Conservation (phyloP, 495 filamentous ascomycete genomes). For the Staphylotrichum tortipilum region DNA sequence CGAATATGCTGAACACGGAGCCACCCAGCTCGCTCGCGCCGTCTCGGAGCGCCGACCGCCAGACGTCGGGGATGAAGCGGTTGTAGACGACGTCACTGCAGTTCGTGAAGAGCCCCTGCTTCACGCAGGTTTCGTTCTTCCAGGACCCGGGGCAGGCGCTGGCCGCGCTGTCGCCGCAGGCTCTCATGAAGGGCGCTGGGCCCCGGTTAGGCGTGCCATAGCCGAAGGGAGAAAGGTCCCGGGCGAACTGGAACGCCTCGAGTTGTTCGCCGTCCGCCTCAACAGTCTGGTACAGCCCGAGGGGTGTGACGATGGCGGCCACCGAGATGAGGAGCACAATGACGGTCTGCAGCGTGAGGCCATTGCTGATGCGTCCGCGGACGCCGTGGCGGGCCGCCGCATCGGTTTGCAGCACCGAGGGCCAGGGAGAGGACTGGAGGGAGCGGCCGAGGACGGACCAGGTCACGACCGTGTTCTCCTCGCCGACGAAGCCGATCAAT, state of each 20-base stretch:
- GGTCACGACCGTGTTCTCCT: not conserved
- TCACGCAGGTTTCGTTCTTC: not conserved
- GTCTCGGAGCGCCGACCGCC: conserved; percentile 16
- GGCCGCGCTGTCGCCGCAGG: not conserved
- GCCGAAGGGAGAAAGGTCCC: conserved; percentile 1
- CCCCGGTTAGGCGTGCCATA: not conserved
- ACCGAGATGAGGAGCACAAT: not conserved
- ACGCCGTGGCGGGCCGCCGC: not conserved
- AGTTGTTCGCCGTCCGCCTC: not conserved
- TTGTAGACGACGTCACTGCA: not conserved
- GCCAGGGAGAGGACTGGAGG: not conserved
- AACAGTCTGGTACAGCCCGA: conserved; percentile 2
- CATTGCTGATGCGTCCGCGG: not conserved
- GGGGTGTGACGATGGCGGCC: conserved; percentile 4
- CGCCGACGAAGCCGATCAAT: not conserved
- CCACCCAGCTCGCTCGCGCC: conserved; percentile 18
- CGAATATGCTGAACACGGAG: conserved; percentile 33
- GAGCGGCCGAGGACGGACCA: conserved; percentile 1
- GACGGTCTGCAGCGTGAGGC: not conserved
- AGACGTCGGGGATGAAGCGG: conserved; percentile 9
- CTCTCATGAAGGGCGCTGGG: not conserved
- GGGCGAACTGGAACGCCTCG: conserved; percentile 3
- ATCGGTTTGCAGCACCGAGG: not conserved
- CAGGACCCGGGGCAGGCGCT: not conserved
- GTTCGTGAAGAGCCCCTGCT: not conserved